Evolutionary conservation across 2,329 filamentous ascomycete species (phyloP).

Genomic region (Pseudogymnoascus sp.): DNA sequence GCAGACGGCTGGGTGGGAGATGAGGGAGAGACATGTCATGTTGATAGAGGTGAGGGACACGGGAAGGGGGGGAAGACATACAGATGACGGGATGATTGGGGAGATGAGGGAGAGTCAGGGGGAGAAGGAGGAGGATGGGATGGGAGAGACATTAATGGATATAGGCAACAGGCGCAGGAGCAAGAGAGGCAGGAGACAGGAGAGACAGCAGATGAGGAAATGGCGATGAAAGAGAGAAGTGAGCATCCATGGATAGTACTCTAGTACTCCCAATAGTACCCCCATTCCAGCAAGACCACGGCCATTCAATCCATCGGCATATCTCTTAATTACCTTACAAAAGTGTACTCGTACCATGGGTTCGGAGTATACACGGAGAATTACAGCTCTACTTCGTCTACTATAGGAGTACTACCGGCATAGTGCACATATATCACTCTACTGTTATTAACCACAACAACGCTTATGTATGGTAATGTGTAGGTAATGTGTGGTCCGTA

Average conservation of each 20-base stretch:
- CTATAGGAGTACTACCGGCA: too few species aligned
- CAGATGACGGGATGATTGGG: not conserved
- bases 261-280: not conserved
- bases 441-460: too few species aligned
- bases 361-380: not conserved
- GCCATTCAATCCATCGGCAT: too few species aligned
- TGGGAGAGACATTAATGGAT: not conserved
- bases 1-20: too few species aligned
- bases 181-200: too few species aligned
- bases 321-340: not conserved
- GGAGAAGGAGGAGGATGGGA: not conserved
- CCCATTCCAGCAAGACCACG: not conserved
- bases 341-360: too few species aligned
- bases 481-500: not conserved
- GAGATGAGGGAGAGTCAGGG: not conserved
- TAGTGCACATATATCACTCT: too few species aligned
- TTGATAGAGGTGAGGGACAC: not conserved
- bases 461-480: too few species aligned
- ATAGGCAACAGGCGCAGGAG: too few species aligned
- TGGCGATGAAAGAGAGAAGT: too few species aligned
- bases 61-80: not conserved
- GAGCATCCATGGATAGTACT: not conserved
- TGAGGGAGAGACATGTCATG: not conserved
- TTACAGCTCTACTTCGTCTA: too few species aligned
- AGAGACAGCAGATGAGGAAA: too few species aligned